A percentile compares a stretch with the other conserved stretches of the same genome.
These are phyloP conservation scores for Colletotrichum theobromicola DNA, from an alignment of 2,329 filamentous ascomycete genomes.

Conservation along the genomic window DNA sequence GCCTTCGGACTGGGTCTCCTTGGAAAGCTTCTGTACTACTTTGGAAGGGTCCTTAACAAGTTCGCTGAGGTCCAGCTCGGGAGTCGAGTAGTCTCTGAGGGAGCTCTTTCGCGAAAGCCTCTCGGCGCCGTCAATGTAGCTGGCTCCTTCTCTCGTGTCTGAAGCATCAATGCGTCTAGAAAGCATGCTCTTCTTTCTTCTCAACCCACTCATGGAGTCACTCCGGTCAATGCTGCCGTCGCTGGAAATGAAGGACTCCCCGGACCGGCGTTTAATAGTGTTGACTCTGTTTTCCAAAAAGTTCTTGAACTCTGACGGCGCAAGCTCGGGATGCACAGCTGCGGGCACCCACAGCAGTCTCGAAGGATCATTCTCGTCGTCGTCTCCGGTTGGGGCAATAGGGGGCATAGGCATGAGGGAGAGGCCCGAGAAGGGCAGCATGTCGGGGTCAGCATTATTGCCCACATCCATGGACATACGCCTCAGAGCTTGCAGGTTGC, in stretches of 20 bases:
- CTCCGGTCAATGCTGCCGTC: constrained; percentile 56
- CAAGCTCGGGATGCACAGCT: constrained; percentile 90
- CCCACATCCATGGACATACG: constrained; percentile 94
- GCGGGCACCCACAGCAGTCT: constrained; percentile 96
- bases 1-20: constrained; percentile 57
- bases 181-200: constrained; percentile 93
- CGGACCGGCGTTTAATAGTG: constrained; percentile 83
- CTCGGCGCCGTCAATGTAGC: constrained; percentile 85
- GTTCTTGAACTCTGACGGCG: constrained; percentile 94
- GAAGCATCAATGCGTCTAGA: constrained; percentile 87
- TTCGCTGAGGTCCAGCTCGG: constrained; percentile 76
- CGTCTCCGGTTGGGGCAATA: constrained; percentile 72
- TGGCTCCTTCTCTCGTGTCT: constrained; percentile 59
- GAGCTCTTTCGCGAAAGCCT: constrained; percentile 77
- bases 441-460: constrained; percentile 74
- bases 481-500: constrained; percentile 87
- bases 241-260: constrained; percentile 68
- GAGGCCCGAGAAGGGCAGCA: constrained; percentile 73
- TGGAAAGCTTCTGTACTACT: constrained; percentile 71
- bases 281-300: constrained; percentile 95
- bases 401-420: constrained; percentile 73
- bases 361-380: constrained; percentile 87
- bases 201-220: constrained; percentile 64
- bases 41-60: constrained; percentile 81
- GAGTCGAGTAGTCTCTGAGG: constrained; percentile 54